Conservation (phyloP, 2,329 filamentous ascomycete genomes). For the Cadophora gregata region DNA sequence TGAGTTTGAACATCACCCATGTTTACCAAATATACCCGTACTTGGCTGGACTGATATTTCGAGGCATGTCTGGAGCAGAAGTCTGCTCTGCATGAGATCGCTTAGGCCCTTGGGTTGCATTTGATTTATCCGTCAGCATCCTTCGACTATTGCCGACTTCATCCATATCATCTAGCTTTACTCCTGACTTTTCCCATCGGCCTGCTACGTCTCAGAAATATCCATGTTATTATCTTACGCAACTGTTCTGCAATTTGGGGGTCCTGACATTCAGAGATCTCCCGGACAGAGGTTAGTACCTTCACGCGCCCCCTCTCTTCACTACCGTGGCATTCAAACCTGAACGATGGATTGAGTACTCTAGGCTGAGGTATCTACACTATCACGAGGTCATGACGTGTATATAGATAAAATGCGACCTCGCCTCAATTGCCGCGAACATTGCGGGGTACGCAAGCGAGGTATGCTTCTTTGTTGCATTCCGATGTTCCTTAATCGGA, state of each 20-base stretch:
- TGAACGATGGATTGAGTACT: background rate
- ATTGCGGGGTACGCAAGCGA: background rate
- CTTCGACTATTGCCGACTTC: conserved; percentile 9
- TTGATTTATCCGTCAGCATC: background rate
- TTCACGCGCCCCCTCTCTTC: background rate
- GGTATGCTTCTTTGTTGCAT: background rate
- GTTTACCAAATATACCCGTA: too few species aligned
- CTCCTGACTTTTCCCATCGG: background rate
- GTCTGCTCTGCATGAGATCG: conserved; percentile 1
- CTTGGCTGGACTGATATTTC: conserved; percentile 1
- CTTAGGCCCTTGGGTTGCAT: background rate
- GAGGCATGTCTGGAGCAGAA: too few species aligned
- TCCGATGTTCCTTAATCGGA: background rate
- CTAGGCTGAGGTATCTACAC: too few species aligned
- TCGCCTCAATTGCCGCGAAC: conserved; percentile 2
- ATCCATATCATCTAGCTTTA: conserved; percentile 15
- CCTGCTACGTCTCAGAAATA: background rate
- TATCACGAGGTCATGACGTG: background rate
- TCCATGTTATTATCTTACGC: conserved; percentile 5
- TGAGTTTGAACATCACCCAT: too few species aligned
- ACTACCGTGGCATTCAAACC: background rate
- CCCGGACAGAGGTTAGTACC: background rate
- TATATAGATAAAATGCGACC: background rate
- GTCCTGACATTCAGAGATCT: background rate
- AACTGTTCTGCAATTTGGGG: background rate